Conservation (phyloP, 2,329 filamentous ascomycete genomes). For the Penicillium sp. region DNA sequence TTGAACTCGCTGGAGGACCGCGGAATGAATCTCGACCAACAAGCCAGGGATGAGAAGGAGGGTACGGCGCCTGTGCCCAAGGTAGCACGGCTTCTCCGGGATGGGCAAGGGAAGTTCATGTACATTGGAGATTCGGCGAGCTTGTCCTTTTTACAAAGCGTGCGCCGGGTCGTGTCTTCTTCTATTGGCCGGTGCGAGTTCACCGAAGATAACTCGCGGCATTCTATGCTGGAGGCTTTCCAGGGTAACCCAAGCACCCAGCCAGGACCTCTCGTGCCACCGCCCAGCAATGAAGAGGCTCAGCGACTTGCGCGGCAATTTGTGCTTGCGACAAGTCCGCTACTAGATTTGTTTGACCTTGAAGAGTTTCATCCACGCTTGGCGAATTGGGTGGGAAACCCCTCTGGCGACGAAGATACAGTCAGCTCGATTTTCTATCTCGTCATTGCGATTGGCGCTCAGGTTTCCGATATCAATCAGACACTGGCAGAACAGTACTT, state of each 20-base stretch:
- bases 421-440: constrained; percentile 54
- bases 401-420: constrained; percentile 42
- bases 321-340: constrained; percentile 49
- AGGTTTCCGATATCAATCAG: constrained; percentile 45
- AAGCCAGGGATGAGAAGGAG: constrained; percentile 34
- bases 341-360: constrained; percentile 53
- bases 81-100: constrained; percentile 51
- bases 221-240: constrained; percentile 48
- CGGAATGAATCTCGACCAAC: constrained; percentile 32
- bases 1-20: constrained; percentile 38
- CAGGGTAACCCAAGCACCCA: constrained; percentile 34
- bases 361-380: constrained; percentile 46
- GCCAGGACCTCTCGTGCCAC: constrained; percentile 29
- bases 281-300: constrained; percentile 44
- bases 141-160: constrained; percentile 55
- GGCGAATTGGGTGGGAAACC: constrained; percentile 42
- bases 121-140: constrained; percentile 58
- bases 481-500: constrained; percentile 52
- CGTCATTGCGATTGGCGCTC: constrained; percentile 53
- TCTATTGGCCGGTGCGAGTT: constrained; percentile 47
- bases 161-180: constrained; percentile 52
- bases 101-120: constrained; percentile 57
- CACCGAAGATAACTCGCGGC: constrained; percentile 44
- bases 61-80: constrained; percentile 39
- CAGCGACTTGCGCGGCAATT: constrained; percentile 48